Evolutionary conservation across 163 green algal species (phyloP), one percentile per base, ranked within the genome.

Genomic region (Trebouxiophyceae sp.): DNA sequence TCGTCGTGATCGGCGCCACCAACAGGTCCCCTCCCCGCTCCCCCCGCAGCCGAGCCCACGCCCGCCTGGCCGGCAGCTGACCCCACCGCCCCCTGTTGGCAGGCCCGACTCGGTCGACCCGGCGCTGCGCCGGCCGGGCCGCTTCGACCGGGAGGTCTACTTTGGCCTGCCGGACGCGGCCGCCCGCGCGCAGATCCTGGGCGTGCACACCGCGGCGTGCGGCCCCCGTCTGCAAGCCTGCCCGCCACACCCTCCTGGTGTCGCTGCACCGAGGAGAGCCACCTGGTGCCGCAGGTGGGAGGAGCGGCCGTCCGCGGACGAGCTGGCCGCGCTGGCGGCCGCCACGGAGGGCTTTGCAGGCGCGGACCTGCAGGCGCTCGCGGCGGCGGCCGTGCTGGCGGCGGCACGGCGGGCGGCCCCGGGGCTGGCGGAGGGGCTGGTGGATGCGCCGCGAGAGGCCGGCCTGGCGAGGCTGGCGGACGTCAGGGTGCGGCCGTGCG

Each of bases 71-170:
- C 8, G 12, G 12, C 39, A 50, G 39, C 12, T 16, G 39, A 50
- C 39, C 16, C 39, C 8, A 50, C 39, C 39, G 8, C 39, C 39
- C 8, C 39, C 8, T 50, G 8, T n/a, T 50, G 66, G n/a, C 70
- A 83, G 87, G 62, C 81, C 79, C 16, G 89, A 94, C 58, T 73
- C 62, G n/a, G 73, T 96, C 1, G 89, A 96, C 58, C 74, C 83
- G 4, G 89, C 88, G 0, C 68, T 96, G 69, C 66, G 89, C 24
- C 78, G 89, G 4, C 89, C 89, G 1, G 89, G 88, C 2, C 77
- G 88, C 19, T 95, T 96, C 72, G 89, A 96, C 64, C 62, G 86
- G 6, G 76, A 95, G 66, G 66, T 93, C 4, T 71, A 73, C 28
- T 80, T 95, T 31, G 68, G 70, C 1, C 76, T 90, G 56, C 87